Conservation (phyloP, 2,329 filamentous ascomycete species). For the Hymenoscyphus fructigenus region DNA sequence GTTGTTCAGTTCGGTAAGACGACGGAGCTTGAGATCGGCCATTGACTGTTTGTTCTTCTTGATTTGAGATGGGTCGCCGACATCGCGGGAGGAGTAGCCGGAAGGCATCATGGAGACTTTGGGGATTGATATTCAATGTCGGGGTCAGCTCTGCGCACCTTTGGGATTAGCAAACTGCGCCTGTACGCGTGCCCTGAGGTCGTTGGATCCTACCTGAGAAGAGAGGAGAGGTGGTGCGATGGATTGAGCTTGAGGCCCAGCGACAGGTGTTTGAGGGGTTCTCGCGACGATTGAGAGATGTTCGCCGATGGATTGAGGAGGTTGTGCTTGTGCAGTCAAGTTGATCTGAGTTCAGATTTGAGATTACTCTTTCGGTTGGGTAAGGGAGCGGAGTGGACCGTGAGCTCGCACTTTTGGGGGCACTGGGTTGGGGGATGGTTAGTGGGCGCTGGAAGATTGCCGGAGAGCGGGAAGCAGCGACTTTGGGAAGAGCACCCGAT, state of each 20-base stretch:
- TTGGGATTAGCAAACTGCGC: slow-evolving; percentile 7
- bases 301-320: slow-evolving; percentile 1
- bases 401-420: background rate
- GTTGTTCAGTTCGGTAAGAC: slow-evolving; percentile 95
- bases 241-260: slow-evolving; percentile 4
- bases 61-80: slow-evolving; percentile 65
- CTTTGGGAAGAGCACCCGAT: background rate
- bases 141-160: slow-evolving; percentile 15
- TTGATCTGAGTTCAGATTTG: slow-evolving; percentile 8
- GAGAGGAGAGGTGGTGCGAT: slow-evolving; percentile 1
- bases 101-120: slow-evolving; percentile 49
- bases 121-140: slow-evolving; percentile 10
- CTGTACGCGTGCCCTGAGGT: slow-evolving; percentile 3
- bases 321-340: background rate
- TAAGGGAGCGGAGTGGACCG: slow-evolving; percentile 9
- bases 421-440: background rate
- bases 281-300: slow-evolving; percentile 7
- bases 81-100: slow-evolving; percentile 66
- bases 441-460: background rate
- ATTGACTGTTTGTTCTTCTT: slow-evolving; percentile 99
- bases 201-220: background rate
- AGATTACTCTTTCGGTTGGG: slow-evolving; percentile 8
- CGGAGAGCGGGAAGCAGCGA: background rate
- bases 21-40: slow-evolving; percentile 95
- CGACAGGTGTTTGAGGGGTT: slow-evolving; percentile 1